phyloP scores from a whole-genome alignment of 192 early-diverging fungal genomes.

The Lobosporangium transversale region DNA sequence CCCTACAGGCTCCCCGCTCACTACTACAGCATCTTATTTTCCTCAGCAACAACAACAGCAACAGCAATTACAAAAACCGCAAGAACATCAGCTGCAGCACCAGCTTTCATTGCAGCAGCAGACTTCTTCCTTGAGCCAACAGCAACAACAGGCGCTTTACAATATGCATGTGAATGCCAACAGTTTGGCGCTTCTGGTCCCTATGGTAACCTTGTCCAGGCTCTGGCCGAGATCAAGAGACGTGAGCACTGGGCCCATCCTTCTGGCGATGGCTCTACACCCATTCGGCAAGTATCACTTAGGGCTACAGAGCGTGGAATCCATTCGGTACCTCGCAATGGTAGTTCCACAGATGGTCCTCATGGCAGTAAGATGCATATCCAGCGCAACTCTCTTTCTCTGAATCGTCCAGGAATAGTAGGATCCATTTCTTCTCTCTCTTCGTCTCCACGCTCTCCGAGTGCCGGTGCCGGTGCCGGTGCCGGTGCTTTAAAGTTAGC shows the following conservation, averaged over 20 bases:
- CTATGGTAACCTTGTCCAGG: constrained; percentile 37
- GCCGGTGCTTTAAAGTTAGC: no score
- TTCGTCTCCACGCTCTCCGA: no score
- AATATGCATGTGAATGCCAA: constrained; percentile 48
- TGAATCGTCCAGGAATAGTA: background rate
- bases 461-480: no score
- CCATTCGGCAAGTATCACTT: constrained; percentile 12
- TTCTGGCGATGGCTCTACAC: background rate
- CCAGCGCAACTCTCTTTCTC: background rate
- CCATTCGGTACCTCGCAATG: background rate
- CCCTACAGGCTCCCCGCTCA: background rate
- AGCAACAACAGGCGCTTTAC: constrained; percentile 33
- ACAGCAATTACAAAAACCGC: no score
- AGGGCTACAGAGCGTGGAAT: constrained; percentile 2
- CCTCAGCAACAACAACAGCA: constrained; percentile 2
- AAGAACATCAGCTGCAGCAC: constrained; percentile 5
- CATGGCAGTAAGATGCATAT: background rate
- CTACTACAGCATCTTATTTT: constrained; percentile 13
- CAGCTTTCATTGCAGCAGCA: constrained; percentile 22
- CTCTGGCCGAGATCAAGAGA: constrained; percentile 33
- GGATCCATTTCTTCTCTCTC: background rate
- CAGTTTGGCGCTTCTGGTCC: constrained; percentile 42
- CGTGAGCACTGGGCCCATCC: constrained; percentile 10
- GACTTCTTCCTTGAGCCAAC: constrained; percentile 17
- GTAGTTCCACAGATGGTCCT: background rate